Base-by-base conservation (phyloP, 495 filamentous ascomycete species). In the Neurospora sp. region DNA sequence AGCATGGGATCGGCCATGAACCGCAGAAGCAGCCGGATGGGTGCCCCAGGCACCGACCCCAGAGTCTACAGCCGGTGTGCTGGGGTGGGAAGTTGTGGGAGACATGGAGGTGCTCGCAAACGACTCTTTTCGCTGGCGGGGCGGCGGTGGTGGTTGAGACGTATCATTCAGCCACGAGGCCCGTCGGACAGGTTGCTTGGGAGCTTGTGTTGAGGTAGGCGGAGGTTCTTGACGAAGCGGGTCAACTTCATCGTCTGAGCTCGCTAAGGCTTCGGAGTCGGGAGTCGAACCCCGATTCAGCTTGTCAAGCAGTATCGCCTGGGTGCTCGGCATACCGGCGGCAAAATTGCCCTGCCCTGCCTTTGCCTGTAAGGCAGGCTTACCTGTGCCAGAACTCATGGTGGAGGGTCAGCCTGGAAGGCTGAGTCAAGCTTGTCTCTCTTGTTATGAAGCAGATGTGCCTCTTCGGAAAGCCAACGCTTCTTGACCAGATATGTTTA, bases 251-350 rank as follows among this genome's bases (percentile, higher is more conserved):
- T 98, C 95, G 78, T 98, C 95, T 4, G 95, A 97, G 74, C 94
- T 97, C 44, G 92, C 93, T 69, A 98, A 84, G 54, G 94, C 95
- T 78, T 98, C 95, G 8, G 94, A 97, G 78, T 97, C 95, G 18
- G 95, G 95, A 7, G 95, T 97, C 20, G 93, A 93, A 72, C 91
- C 91, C 76, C 92, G 89, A 76, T 92, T 90, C 71, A 91, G 84
- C 79, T 92, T 94, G 73, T 96, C 93, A 23, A 92, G 85, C 70
- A 92, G 84, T 37, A 91, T 84, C 39, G 88, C 86, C 44, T 88
- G 87, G 74, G 85, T 91, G 77, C 77, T 86, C 39, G 85, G 83
- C 46, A 82, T 79, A 70, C 78, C 81, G 54, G 76, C 75, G 18
- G 83, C 72, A 38, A 83, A 81, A 60, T 70, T 77, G 70, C 80